Evolutionary conservation across 345 rosid genomes (phyloP), one percentile per base, ranked within the genome.

Genomic region (Zanthoxylum bungeanum): DNA sequence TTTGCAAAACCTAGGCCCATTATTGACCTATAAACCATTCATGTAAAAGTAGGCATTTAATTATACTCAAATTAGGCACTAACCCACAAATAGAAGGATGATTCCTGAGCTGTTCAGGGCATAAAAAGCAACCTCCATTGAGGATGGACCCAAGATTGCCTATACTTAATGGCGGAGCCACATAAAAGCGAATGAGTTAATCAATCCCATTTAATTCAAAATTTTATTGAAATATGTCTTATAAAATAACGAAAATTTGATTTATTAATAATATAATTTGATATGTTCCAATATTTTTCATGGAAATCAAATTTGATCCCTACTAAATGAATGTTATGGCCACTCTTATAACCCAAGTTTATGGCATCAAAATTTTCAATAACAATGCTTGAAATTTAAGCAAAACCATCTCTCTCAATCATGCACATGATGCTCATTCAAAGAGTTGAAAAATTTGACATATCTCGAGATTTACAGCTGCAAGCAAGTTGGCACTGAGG

Each of bases 51-150:
- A 1, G 60, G 65, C 52, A 63, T 60, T 49, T 14, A 34, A 22
- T 37, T 5, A n/a, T n/a, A n/a, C 10, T 25, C 12, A 9, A 50
- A 52, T 44, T n/a, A 11, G 3, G 30, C 57, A 70, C 11, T 47
- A 58, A 31, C 60, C 62, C 72, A 72, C 66, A 64, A 71, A 64
- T 68, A 63, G 82, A 74, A 70, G 51, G 73, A 62, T 66, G 73
- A 30, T 36, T 47, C 28, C 14, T 12, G 30, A 68, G 52, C 49
- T 69, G 36, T 47, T 49, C 22, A 36, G 17, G 22, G 33, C 22
- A 37, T 24, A 27, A 74, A 66, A 33, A 16, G 55, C 60, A 70
- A 4, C 53, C 22, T 62, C 67, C 68, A 42, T 42, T 53, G 61
- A 60, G 42, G 42, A 55, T 62, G 27, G 60, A 7, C 7, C 34